Percentiles rank a stretch among this genome's conserved stretches.
These are phyloP conservation scores for Chlamydomonas sp. DNA, from an alignment of 139 green algal genomes.

Conservation along the genomic window DNA sequence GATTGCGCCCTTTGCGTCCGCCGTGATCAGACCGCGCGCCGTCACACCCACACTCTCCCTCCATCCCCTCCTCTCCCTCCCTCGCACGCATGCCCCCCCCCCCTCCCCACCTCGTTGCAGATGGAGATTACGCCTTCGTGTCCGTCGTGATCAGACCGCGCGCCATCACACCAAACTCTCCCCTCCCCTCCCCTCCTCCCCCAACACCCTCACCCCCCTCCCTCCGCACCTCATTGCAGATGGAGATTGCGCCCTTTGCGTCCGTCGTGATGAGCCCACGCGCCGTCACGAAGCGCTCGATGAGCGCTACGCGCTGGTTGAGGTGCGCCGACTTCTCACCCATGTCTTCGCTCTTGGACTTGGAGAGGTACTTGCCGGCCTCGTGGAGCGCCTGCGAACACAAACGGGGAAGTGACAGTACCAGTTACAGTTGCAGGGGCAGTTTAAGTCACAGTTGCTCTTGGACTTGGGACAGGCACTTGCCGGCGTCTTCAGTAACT, in stretches of 20 bases:
- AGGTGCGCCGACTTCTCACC: conserved; percentile 22
- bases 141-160: not conserved
- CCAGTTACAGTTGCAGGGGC: not conserved
- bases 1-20: conserved; percentile 28
- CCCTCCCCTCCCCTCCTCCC: too few species aligned
- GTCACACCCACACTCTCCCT: too few species aligned
- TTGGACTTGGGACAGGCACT: too few species aligned
- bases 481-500: too few species aligned
- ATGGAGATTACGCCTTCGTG: conserved; percentile 4
- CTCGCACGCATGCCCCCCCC: too few species aligned
- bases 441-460: too few species aligned
- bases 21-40: conserved; percentile 24
- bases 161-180: too few species aligned
- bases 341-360: conserved; percentile 29
- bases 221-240: conserved; percentile 37
- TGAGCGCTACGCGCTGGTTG: conserved; percentile 33
- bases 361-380: conserved; percentile 41
- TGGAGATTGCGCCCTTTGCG: conserved; percentile 25
- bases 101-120: conserved; percentile 21
- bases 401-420: too few species aligned
- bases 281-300: conserved; percentile 44
- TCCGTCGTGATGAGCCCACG: conserved; percentile 23
- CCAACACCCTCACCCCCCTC: too few species aligned
- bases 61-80: too few species aligned
- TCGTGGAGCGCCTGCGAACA: conserved; percentile 40